Base-by-base conservation (phyloP, 108 stramenopile genomes). In the Mediolabrus comicus region DNA sequence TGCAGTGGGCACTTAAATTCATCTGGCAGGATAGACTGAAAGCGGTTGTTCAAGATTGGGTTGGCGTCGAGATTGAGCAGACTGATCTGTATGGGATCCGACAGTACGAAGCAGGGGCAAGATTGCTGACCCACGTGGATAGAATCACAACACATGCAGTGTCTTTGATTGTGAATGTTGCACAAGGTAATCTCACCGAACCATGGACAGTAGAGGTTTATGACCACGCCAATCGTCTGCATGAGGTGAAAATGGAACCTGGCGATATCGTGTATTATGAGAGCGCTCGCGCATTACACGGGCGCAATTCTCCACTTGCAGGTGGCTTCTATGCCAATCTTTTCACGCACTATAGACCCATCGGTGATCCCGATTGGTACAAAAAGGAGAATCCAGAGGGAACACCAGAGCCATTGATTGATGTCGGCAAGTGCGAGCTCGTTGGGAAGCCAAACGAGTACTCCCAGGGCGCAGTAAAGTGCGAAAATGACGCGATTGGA, bases 61-160 rank as follows among this genome's bases (percentile, higher is more conserved):
- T 78, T n/a, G 91, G 91, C 38, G 46, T 22, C 19, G 65, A 75
- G 35, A 83, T 98, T 17, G 95, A 94, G 65, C 83, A 90, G 65
- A 98, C 97, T 5, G 91, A 89, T 60, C 80, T 95, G 73, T 98
- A 98, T 66, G 97, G 97, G 34, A 75, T 98, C 6, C 86, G 97
- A 25, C 83, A 86, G 33, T 98, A 98, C 67, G 83, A 90, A 54
- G 64, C 86, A 43, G 95, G 95, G 12, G 91, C 93, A 31, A 72
- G 90, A 27, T 59, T 97, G 31, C 57, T 92, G 63, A 91, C 89
- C 35, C 97, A 97, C 67, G 94, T 96, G 12, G 97, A 97, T 81
- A 71, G 94, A 19, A 67, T 87, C 4, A 78, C 62, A 9, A 98
- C 97, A 4, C 97, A 97, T 69, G 93, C 94, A 16, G 83, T 89